Base-by-base conservation (phyloP, 2,329 filamentous ascomycete species). In the Pestalotiopsis sp. region DNA sequence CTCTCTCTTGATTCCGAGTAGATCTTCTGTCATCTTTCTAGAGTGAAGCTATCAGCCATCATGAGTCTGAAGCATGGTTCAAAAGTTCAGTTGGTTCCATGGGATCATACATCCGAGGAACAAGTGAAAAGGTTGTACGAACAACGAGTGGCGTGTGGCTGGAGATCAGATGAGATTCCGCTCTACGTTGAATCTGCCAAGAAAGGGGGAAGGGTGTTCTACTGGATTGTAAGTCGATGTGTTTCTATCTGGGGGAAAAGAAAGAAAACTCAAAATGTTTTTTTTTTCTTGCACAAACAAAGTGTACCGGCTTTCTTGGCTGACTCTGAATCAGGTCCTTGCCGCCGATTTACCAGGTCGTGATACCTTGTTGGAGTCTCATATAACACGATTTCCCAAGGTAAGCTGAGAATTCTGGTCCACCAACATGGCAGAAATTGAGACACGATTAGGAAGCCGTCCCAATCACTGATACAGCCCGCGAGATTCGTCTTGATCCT, bases 121-220 rank as follows among this genome's bases (percentile, higher is more conserved):
- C 84, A 86, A 67, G 74, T 78, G 41, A 70, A 80, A 67, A 77
- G 84, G 49, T 73, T 86, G 73, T 74, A 78, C 52, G 77, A 81
- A 36, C 84, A 86, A 72, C 80, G 84, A 14, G 72, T 84, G 13
- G 80, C 80, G 3, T 86, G 84, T 70, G 82, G 83, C 17, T 86
- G 84, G 84, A 77, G 80, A 56, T 67, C 72, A 13, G 77, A 83
- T 4, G 71, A 78, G 36, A 79, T 86, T 14, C 74, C 72, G 14
- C 70, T 72, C 60, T 83, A 80, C 79, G 76, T 74, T 66, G 72
- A 76, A 20, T 76, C 74, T 63, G 78, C 79, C 52, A 73, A 76
- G 31, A 72, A 72, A 45, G 82, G 81, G 3, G 74, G 74, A 1
- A 83, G 79, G 72, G 73, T 77, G 27, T 74, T 82, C 27, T 83